phyloP scores from a whole-genome alignment of 192 early-diverging fungal species.

The Geranomyces variabilis region DNA sequence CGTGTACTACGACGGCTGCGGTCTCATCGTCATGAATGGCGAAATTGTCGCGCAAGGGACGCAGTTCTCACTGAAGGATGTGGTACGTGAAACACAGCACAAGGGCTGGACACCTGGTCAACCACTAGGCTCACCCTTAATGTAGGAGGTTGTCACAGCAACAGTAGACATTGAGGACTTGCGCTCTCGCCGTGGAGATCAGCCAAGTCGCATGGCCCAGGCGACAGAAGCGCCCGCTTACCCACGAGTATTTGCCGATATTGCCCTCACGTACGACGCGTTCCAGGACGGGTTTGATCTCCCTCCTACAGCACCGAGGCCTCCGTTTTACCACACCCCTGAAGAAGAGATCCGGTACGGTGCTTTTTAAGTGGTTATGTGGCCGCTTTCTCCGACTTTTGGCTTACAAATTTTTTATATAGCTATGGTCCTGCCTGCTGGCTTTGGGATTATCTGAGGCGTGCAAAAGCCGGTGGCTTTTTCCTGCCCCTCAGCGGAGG shows the following conservation, averaged over 20 bases:
- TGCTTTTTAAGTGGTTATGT: no score
- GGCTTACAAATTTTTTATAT: background rate
- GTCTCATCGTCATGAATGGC: conserved; percentile 90
- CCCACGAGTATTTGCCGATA: conserved; percentile 64
- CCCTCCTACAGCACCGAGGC: conserved; percentile 51
- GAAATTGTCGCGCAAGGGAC: conserved; percentile 82
- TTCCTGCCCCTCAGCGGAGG: conserved; percentile 97
- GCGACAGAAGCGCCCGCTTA: conserved; percentile 69
- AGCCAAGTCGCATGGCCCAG: conserved; percentile 79
- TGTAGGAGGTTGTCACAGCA: conserved; percentile 84
- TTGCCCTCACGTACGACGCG: conserved; percentile 31
- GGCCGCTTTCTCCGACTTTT: no score
- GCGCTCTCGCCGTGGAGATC: conserved; percentile 73
- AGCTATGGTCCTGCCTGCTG: conserved; percentile 95
- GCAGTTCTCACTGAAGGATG: conserved; percentile 93
- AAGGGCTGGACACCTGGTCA: background rate
- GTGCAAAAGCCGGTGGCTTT: conserved; percentile 83
- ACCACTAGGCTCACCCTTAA: conserved; percentile 14
- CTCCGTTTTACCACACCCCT: conserved; percentile 67
- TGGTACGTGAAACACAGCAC: conserved; percentile 55
- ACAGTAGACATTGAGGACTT: conserved; percentile 91
- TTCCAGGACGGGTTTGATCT: conserved; percentile 40
- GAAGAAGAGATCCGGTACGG: conserved; percentile 84
- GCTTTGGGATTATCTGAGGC: conserved; percentile 98
- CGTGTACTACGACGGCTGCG: conserved; percentile 95